These are phyloP conservation scores for Debaryomycetaceae sp. DNA, from an alignment of 1,139 yeast genomes.

Conservation along the genomic window DNA sequence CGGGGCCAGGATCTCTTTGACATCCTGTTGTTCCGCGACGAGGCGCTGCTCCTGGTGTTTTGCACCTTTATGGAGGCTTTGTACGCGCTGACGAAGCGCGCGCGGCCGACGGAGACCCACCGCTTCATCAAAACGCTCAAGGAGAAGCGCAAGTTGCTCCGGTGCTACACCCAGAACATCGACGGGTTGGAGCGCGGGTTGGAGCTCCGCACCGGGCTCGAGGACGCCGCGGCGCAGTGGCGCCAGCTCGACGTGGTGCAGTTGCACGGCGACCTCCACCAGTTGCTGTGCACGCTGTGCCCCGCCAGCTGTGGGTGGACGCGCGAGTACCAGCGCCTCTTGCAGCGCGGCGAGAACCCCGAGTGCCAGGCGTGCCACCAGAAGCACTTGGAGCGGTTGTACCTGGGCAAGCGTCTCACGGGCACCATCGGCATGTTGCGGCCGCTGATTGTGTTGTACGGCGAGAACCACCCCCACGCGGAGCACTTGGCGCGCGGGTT, in stretches of 20 bases:
- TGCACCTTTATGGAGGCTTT: slow-evolving; percentile 79
- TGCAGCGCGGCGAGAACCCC: slow-evolving; percentile 55
- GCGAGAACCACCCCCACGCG: slow-evolving; percentile 74
- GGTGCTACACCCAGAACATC: slow-evolving; percentile 84
- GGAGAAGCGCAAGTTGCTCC: slow-evolving; percentile 60
- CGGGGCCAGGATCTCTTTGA: slow-evolving; percentile 91
- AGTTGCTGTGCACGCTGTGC: slow-evolving; percentile 71
- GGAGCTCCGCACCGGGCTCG: slow-evolving; percentile 42
- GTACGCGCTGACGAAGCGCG: slow-evolving; percentile 56
- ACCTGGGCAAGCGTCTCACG: slow-evolving; percentile 57
- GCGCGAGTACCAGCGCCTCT: slow-evolving; percentile 36
- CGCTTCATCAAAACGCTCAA: slow-evolving; percentile 64
- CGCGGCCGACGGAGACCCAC: slow-evolving; percentile 83
- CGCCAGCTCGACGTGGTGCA: slow-evolving; percentile 73
- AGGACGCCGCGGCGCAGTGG: slow-evolving; percentile 43
- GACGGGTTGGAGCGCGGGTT: slow-evolving; percentile 41
- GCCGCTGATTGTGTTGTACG: slow-evolving; percentile 74
- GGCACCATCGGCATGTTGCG: slow-evolving; percentile 60
- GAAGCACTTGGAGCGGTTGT: slow-evolving; percentile 49
- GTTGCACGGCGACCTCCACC: slow-evolving; percentile 83
- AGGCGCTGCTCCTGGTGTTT: slow-evolving; percentile 59
- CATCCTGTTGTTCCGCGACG: slow-evolving; percentile 69
- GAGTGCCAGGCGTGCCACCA: slow-evolving; percentile 57
- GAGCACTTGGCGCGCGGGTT: slow-evolving; percentile 61
- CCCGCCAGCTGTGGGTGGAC: slow-evolving; percentile 59